Evolutionary conservation across 495 filamentous ascomycete genomes (phyloP).

Genomic region (Bombardia bombarda): DNA sequence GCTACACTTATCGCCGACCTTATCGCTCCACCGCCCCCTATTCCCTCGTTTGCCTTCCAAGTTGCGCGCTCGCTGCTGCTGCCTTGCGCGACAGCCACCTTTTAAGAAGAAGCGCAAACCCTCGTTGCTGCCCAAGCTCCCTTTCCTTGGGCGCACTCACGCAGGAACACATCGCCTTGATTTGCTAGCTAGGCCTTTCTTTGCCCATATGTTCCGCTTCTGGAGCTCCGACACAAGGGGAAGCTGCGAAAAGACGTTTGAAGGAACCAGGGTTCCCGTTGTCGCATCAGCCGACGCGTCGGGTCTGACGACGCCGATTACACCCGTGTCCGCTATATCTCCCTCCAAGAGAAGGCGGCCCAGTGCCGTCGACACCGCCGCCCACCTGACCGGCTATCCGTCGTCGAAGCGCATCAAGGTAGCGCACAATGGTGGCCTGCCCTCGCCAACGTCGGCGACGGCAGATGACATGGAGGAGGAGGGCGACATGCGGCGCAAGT

Average conservation of each 20-base stretch:
- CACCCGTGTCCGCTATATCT: too few relatives aligned
- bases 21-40: neutral
- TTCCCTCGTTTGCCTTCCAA: neutral
- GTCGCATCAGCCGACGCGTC: conserved; percentile 9
- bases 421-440: conserved; percentile 24
- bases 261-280: conserved; percentile 6
- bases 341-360: conserved; percentile 28
- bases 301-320: too few relatives aligned
- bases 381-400: conserved; percentile 1
- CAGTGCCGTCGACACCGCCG: conserved; percentile 20
- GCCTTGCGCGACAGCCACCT: too few relatives aligned
- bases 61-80: too few relatives aligned
- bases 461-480: conserved; percentile 14
- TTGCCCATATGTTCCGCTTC: conserved; percentile 42
- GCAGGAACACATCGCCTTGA: neutral
- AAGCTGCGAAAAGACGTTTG: conserved; percentile 34
- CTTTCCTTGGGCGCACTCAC: conserved; percentile 5
- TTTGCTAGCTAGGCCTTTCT: too few relatives aligned
- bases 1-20: neutral
- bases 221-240: conserved; percentile 41
- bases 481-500: conserved; percentile 12
- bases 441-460: conserved; percentile 21
- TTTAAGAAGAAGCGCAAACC: neutral
- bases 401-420: conserved; percentile 29
- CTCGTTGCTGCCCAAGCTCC: neutral